Evolutionary conservation across 2,329 filamentous ascomycete genomes (phyloP).

Genomic region (Dothideomycetes sp.): DNA sequence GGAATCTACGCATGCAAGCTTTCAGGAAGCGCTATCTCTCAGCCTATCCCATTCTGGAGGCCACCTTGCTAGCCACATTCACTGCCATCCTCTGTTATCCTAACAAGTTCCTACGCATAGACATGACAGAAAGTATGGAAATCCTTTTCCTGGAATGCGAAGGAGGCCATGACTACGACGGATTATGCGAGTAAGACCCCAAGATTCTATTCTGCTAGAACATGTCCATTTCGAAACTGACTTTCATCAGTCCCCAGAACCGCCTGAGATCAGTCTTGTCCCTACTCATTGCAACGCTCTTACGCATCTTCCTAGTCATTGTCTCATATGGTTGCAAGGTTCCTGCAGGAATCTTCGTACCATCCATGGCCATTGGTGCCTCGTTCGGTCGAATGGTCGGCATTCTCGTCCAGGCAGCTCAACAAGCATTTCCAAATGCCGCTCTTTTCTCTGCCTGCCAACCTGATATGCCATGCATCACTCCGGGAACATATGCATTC

Average conservation of each 20-base stretch:
- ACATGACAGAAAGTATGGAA: conserved; percentile 99
- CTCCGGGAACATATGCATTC: conserved; percentile 93
- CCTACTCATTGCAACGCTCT: conserved; percentile 65
- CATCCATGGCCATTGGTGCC: conserved; percentile 93
- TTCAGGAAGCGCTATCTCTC: conserved; percentile 90
- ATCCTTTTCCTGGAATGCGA: conserved; percentile 93
- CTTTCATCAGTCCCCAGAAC: conserved; percentile 44
- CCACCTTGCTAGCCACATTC: conserved; percentile 68
- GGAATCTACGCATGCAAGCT: conserved; percentile 82
- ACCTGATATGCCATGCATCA: conserved; percentile 91
- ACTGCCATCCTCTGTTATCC: conserved; percentile 95
- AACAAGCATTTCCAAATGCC: conserved; percentile 74
- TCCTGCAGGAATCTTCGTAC: conserved; percentile 93
- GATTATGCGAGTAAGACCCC: conserved; percentile 63
- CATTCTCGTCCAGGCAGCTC: conserved; percentile 81
- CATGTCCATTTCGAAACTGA: conserved; percentile 15
- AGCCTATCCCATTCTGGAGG: conserved; percentile 77
- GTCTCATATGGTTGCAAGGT: conserved; percentile 98
- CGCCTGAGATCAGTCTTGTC: conserved; percentile 72
- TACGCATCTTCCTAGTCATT: conserved; percentile 79
- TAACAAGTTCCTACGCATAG: conserved; percentile 88
- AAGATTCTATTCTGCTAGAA: background rate
- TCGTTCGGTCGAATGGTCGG: conserved; percentile 91
- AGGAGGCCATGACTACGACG: conserved; percentile 77
- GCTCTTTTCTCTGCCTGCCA: conserved; percentile 81